A percentile compares a stretch with the other conserved stretches of the same genome.
Conservation (phyloP, 2,329 filamentous ascomycete species). For the Aspergillus sojae region DNA sequence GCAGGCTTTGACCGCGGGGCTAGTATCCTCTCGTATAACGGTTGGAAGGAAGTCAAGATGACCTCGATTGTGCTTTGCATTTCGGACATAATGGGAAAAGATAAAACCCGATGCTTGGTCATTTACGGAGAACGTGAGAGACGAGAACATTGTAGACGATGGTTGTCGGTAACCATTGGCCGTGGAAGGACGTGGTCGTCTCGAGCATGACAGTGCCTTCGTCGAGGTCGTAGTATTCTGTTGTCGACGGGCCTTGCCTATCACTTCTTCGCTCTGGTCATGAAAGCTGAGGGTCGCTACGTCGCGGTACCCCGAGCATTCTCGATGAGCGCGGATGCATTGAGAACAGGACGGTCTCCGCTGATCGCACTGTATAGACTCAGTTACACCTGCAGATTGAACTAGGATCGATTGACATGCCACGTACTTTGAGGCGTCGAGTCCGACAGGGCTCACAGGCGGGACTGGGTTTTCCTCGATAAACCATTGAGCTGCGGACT, state of each 20-base stretch:
- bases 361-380: conserved; percentile 24
- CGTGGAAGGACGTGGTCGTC: neutral
- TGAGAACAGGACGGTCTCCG: conserved; percentile 24
- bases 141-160: neutral
- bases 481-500: conserved; percentile 12
- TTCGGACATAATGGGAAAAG: conserved; percentile 16
- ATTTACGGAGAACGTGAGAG: conserved; percentile 7
- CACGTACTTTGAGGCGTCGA: conserved; percentile 17
- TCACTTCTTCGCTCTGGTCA: conserved; percentile 26
- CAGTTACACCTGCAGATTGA: neutral
- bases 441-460: conserved; percentile 18
- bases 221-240: neutral
- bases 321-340: conserved; percentile 19
- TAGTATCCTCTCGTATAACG: conserved; percentile 10
- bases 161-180: neutral
- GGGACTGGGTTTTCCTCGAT: conserved; percentile 17
- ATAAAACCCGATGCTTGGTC: conserved; percentile 13
- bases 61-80: conserved; percentile 9
- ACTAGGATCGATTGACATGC: too few relatives aligned
- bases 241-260: conserved; percentile 11
- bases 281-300: conserved; percentile 17
- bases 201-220: neutral
- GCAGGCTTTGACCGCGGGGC: conserved; percentile 13
- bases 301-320: conserved; percentile 27
- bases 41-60: conserved; percentile 13